Evolutionary conservation across 345 rosid species (phyloP), one percentile per base, ranked within the genome.

Genomic region (Aegle marmelos): DNA sequence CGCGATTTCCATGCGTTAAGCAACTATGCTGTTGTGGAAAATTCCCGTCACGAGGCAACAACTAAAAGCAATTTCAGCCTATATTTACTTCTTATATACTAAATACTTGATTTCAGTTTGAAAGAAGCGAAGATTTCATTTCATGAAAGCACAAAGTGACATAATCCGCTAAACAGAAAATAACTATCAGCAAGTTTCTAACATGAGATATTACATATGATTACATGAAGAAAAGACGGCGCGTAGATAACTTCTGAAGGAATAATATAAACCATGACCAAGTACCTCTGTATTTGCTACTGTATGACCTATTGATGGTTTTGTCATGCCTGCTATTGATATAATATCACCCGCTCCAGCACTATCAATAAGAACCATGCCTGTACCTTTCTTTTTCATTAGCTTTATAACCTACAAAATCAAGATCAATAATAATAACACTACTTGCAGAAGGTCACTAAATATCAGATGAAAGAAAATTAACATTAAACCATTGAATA

Each of bases 261-360:
- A 50, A 68, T 17, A 22, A 50, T 22, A 73, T 48, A 73, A 53
- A 30, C 34, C 21, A 25, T 10, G 50, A 45, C 50, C 50, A 14
- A 31, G 62, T 90, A 96, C 99, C 95, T 92, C 99, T 54, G 82
- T 80, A 81, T 80, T 94, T 80, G 97, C 90, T 60, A 96, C 89
- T 24, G 99, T 92, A 84, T 96, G 95, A 81, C 99, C 99, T 71
- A 96, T 96, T 59, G 97, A 86, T 82, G 99, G 98, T 73, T 67
- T 76, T 72, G 90, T 57, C 90, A 96, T 74, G 86, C 99, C 98
- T 72, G 99, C 97, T 87, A 96, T 83, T 28, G 97, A 96, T 80
- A 96, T 86, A 4, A 96, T 94, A 83, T 96, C 99, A 76, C 99
- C 99, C 57, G 99, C 98, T 80, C 98, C 99, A 0, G 97, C 98